Evolutionary conservation across 2,329 filamentous ascomycete genomes (phyloP), one percentile per base, ranked within the genome.

Genomic region (Cordyceps farinosa): DNA sequence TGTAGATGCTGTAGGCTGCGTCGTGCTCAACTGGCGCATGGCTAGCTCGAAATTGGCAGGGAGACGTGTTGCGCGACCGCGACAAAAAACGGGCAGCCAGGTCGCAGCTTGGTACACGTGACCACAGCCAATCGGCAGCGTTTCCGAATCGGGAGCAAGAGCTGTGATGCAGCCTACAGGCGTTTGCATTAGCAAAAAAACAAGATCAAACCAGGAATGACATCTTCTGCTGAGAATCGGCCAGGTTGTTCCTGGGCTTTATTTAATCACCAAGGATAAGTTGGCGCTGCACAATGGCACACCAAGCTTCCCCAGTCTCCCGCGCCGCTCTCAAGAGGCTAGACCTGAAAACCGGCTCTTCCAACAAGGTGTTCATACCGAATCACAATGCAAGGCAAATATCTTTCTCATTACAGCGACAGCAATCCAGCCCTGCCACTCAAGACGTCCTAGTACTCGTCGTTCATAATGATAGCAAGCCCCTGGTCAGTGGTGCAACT

Each of bases 11-110:
- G 52, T 29, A 61, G 50, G 38, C 29, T 22, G 44, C 45, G 7
- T 34, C 9, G 62, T 50, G 15, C 42, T 61, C 48, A 32, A 51
- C 45, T 15, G 51, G 51, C 53, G 57, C 51, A 61, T 53, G 57
- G 45, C 30, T 57, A 61, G 52, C 57, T 64, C 10, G 57, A 53
- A 54, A 54, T 61, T 50, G 62, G 52, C 63, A 58, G 51, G 51
- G 62, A 53, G 52, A 64, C 63, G 63, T 64, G 63, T 61, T 61
- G 63, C 63, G 63, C 63, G 57, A 54, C 50, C 57, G 63, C 57
- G 57, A 61, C 57, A 34, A 58, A 64, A 64, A 47, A 47, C 53
- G 47, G 63, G 48, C 40, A 27, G 38, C 47, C 42, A 40, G 51
- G n/a, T 30, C 29, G 34, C 57, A 27, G 30, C 36, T 55, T 6